A percentile compares a stretch with the other conserved stretches of the same genome.
phyloP scores from a whole-genome alignment of 345 rosid species.

The Nasturtium officinale region DNA sequence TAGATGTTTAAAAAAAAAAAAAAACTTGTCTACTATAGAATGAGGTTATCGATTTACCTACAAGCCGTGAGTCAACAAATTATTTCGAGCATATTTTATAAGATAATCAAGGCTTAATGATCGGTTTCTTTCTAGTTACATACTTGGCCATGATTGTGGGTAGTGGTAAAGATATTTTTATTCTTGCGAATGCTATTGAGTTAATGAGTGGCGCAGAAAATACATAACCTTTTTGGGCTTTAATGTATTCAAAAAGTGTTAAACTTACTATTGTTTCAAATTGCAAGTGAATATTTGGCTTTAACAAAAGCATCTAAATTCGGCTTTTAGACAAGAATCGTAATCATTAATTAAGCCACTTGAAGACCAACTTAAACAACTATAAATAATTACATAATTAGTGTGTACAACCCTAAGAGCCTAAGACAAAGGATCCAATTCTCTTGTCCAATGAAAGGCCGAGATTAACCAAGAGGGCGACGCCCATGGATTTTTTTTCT shows the following conservation, averaged over 20 bases:
- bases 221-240: conserved; percentile 33
- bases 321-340: conserved; percentile 38
- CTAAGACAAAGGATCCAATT: conserved; percentile 44
- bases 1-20: neutral
- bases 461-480: conserved; percentile 27
- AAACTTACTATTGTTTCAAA: conserved; percentile 27
- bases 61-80: neutral
- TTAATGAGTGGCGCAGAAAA: conserved; percentile 43
- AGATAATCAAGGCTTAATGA: conserved; percentile 4
- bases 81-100: neutral
- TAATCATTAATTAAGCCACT: conserved; percentile 43
- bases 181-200: conserved; percentile 17
- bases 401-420: conserved; percentile 37
- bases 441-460: conserved; percentile 41
- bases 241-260: conserved; percentile 12
- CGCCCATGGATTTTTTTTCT: neutral
- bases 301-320: conserved; percentile 41
- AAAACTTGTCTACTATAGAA: neutral
- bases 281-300: conserved; percentile 44
- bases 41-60: neutral
- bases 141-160: conserved; percentile 9
- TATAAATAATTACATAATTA: conserved; percentile 30
- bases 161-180: neutral
- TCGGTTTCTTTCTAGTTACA: neutral
- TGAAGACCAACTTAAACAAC: conserved; percentile 36